phyloP scores from a whole-genome alignment of 2,329 filamentous ascomycete genomes.

The Xenoacremonium recifei region DNA sequence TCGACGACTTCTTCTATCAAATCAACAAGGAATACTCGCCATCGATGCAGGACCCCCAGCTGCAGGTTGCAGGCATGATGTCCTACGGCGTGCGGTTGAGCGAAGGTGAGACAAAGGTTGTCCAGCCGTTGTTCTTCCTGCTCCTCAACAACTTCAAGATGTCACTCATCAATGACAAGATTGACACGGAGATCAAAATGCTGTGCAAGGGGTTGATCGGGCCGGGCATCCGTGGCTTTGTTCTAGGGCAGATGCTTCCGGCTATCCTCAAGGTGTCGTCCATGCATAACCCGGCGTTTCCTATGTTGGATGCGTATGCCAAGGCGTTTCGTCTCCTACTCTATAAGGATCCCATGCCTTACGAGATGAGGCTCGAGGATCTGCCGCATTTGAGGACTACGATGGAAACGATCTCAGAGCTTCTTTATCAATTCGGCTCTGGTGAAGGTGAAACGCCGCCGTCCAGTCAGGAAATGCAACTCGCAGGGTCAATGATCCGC shows the following conservation, averaged over 20 bases:
- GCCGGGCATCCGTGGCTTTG: slow-evolving; percentile 42
- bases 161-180: slow-evolving; percentile 47
- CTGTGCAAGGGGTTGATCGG: slow-evolving; percentile 50
- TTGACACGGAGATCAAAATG: slow-evolving; percentile 46
- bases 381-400: slow-evolving; percentile 32
- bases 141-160: slow-evolving; percentile 58
- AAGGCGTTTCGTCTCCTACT: slow-evolving; percentile 40
- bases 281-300: slow-evolving; percentile 37
- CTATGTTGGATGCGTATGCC: slow-evolving; percentile 50
- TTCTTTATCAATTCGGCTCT: too few species aligned
- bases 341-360: slow-evolving; percentile 31
- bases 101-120: slow-evolving; percentile 49
- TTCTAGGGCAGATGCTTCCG: slow-evolving; percentile 53
- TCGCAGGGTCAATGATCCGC: slow-evolving; percentile 27
- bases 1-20: slow-evolving; percentile 57
- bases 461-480: slow-evolving; percentile 27
- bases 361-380: slow-evolving; percentile 34
- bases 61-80: slow-evolving; percentile 55
- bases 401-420: slow-evolving; percentile 31
- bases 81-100: slow-evolving; percentile 55
- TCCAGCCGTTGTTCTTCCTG: slow-evolving; percentile 54
- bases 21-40: slow-evolving; percentile 57
- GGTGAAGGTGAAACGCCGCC: too few species aligned
- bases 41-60: slow-evolving; percentile 52
- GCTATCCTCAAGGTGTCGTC: slow-evolving; percentile 44